Conservation (phyloP, 148 eudicot genomes). For the Fagopyrum esculentum region DNA sequence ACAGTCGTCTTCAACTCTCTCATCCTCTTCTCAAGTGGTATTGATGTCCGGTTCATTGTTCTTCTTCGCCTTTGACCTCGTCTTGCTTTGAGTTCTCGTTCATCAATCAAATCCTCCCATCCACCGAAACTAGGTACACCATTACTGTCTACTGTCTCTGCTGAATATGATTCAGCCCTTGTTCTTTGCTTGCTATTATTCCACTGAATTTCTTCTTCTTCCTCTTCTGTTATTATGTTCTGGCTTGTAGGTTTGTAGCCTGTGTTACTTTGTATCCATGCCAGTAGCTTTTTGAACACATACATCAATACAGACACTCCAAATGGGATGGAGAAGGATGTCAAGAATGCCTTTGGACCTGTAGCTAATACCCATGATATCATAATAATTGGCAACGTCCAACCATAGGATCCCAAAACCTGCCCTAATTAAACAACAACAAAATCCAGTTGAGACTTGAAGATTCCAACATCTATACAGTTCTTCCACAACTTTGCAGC, state of each 20-base stretch:
- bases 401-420: constrained; percentile 67
- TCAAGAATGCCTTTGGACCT: constrained; percentile 80
- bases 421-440: constrained; percentile 28
- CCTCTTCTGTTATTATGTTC: constrained; percentile 14
- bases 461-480: neutral
- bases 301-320: constrained; percentile 50
- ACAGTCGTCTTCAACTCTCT: constrained; percentile 27
- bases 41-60: neutral
- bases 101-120: constrained; percentile 67
- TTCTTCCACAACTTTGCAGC: too few relatives aligned
- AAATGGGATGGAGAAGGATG: constrained; percentile 49
- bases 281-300: constrained; percentile 38
- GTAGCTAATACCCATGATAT: constrained; percentile 48
- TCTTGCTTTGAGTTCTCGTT: constrained; percentile 14
- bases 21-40: constrained; percentile 9
- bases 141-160: constrained; percentile 18
- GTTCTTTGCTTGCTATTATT: constrained; percentile 19
- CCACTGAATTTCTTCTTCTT: constrained; percentile 19
- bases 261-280: constrained; percentile 18
- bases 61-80: neutral
- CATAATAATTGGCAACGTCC: constrained; percentile 54
- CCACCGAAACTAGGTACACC: constrained; percentile 46
- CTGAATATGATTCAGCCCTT: constrained; percentile 35
- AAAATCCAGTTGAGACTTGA: neutral
- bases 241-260: constrained; percentile 22